Percentiles rank a stretch among this genome's conserved stretches.
These are phyloP conservation scores for Penicillium parvum DNA, from an alignment of 495 filamentous ascomycete genomes.

Conservation along the genomic window DNA sequence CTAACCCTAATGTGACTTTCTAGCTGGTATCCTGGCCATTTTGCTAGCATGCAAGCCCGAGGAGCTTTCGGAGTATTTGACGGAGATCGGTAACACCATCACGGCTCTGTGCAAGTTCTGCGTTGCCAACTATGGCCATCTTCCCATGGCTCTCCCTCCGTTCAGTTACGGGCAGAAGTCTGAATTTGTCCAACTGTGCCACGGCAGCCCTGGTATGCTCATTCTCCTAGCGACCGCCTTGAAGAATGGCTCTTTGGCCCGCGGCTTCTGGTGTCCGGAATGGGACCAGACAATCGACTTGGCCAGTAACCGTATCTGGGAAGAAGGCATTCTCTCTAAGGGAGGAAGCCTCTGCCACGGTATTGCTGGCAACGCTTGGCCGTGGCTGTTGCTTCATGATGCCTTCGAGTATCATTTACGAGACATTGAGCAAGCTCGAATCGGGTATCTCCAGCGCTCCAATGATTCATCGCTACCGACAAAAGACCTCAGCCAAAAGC, in stretches of 20 bases:
- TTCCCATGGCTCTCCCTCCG: slow-evolving; percentile 35
- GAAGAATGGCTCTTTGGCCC: slow-evolving; percentile 22
- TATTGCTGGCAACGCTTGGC: slow-evolving; percentile 43
- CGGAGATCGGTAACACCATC: slow-evolving; percentile 36
- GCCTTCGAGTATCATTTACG: slow-evolving; percentile 28
- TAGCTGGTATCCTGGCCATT: slow-evolving; percentile 42
- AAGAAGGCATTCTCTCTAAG: slow-evolving; percentile 46
- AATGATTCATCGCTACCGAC: slow-evolving; percentile 1
- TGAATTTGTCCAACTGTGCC: slow-evolving; percentile 44
- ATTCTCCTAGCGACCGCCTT: slow-evolving; percentile 33
- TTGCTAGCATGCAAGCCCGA: slow-evolving; percentile 33
- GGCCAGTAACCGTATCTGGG: slow-evolving; percentile 41
- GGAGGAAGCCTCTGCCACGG: slow-evolving; percentile 47
- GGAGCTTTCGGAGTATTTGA: slow-evolving; percentile 29
- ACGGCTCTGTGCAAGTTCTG: slow-evolving; percentile 35
- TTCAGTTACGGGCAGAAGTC: slow-evolving; percentile 12
- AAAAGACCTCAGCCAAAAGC: slow-evolving; percentile 4
- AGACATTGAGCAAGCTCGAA: slow-evolving; percentile 18
- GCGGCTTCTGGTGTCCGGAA: slow-evolving; percentile 33
- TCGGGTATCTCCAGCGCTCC: slow-evolving; percentile 17
- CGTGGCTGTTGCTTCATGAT: slow-evolving; percentile 35
- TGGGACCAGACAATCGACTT: slow-evolving; percentile 38
- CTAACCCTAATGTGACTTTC: background rate
- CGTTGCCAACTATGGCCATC: slow-evolving; percentile 36
- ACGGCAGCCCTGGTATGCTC: slow-evolving; percentile 41